Conservation (phyloP, 1,139 yeast genomes). For the Magnusiomyces magnusii region DNA sequence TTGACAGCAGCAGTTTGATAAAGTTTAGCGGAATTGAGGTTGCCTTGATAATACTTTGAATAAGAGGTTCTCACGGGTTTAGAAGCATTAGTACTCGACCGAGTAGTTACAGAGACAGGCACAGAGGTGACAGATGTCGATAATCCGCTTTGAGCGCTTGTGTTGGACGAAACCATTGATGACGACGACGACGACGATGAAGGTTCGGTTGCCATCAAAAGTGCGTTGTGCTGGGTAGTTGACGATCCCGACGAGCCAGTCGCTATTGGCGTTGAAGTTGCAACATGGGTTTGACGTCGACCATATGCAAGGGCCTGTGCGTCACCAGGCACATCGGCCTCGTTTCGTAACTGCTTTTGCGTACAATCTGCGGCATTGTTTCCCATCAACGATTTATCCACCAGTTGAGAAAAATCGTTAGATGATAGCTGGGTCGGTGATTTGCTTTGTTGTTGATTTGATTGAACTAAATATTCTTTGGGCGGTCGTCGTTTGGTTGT, state of each 20-base stretch:
- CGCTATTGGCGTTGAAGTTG: neutral
- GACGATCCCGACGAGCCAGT: neutral
- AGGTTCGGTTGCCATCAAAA: neutral
- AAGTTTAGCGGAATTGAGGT: neutral
- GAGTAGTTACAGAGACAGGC: neutral
- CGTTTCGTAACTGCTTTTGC: neutral
- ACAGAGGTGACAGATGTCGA: neutral
- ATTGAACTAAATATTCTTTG: neutral
- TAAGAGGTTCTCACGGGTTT: neutral
- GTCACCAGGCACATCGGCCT: neutral
- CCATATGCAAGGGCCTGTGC: neutral
- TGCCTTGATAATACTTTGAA: neutral
- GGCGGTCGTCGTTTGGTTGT: neutral
- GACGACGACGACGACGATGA: neutral
- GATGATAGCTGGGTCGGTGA: neutral
- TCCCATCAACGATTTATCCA: neutral
- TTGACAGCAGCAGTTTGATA: neutral
- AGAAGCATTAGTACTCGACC: neutral
- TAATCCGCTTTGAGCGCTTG: neutral
- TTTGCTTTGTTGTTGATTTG: neutral
- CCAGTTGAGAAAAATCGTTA: neutral
- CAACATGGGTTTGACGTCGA: neutral
- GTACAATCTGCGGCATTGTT: neutral
- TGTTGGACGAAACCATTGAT: neutral
- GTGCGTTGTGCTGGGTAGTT: no score